Base-by-base conservation (phyloP, 257 asterid species). In the Jaltomata sinuosa region DNA sequence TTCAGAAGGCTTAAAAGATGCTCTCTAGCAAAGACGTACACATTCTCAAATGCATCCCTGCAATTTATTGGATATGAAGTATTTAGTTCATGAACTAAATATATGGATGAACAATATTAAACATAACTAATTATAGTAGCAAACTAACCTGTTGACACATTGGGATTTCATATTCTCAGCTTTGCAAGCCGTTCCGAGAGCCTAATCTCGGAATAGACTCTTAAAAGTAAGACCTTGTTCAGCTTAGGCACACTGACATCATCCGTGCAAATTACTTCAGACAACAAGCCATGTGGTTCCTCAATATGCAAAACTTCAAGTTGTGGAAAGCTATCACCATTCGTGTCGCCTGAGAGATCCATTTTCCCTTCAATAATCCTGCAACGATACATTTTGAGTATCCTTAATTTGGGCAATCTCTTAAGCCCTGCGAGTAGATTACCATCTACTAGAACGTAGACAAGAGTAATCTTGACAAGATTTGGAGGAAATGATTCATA, bases 381-480 rank as follows among this genome's bases (percentile, higher is more conserved):
- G 40, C 52, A 14, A 16, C 1, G 14, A 5, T 32, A 55, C 57
- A 84, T 25, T 77, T 77, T 84, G 36, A 84, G 83, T 42, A 61
- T 42, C 83, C 53, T 65, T 57, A 84, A 64, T 34, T 61, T 84
- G 62, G 83, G 54, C 50, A 84, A 32, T 62, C 50, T 59, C 52
- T 84, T 59, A 15, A 84, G 31, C 14, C 34, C 42, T 42, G 52
- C n/a, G 11, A 77, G 59, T 7, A 74, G 83, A 50, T 76, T 79
- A 57, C 32, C 79, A 16, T 84, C 83, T 27, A 84, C 32, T 15
- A 18, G 9, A 16, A 52, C 29, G 57, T 10, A 29, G 8, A n/a
- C 11, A 40, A 84, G 78, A 32, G 86, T 77, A 29, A 84, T 83
- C 47, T 84, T 79, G 50, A 29, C 36, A 10, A 84, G 86, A n/a